Evolutionary conservation across 2,329 filamentous ascomycete species (phyloP).

Genomic region (Mycosphaerelloides madeirae): DNA sequence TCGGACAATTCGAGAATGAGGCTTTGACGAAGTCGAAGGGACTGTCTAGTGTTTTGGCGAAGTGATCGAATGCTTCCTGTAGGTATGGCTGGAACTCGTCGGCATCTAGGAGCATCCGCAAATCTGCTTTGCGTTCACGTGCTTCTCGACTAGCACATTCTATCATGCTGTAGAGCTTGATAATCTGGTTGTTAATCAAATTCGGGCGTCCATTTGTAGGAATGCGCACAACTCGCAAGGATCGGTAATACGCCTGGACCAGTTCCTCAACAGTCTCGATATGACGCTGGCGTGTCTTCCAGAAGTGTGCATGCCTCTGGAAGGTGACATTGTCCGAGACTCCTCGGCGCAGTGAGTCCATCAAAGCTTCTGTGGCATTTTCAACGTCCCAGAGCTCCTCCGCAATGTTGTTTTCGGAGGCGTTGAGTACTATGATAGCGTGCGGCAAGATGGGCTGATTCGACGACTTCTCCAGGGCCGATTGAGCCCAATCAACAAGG

Average conservation of each 20-base stretch:
- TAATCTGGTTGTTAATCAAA: constrained; percentile 43
- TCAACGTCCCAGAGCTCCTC: constrained; percentile 43
- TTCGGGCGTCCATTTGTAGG: constrained; percentile 40
- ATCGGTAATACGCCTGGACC: constrained; percentile 45
- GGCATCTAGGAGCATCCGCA: constrained; percentile 41
- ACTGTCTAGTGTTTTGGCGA: constrained; percentile 35
- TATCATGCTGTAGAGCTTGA: constrained; percentile 40
- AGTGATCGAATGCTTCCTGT: constrained; percentile 46
- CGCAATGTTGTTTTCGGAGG: constrained; percentile 35
- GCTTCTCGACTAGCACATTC: constrained; percentile 33
- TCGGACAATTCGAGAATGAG: constrained; percentile 39
- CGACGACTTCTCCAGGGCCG: constrained; percentile 46
- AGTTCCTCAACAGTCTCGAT: constrained; percentile 40
- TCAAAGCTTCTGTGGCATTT: constrained; percentile 37
- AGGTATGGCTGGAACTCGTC: constrained; percentile 44
- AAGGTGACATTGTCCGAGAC: too few relatives aligned
- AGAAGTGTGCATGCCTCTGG: constrained; percentile 34
- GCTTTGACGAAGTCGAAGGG: constrained; percentile 48
- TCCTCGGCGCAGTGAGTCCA: constrained; percentile 30
- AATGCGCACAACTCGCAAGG: constrained; percentile 43
- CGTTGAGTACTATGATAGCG: constrained; percentile 50
- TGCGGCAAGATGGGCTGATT: constrained; percentile 52
- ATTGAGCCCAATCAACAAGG: constrained; percentile 46
- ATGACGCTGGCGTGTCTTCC: constrained; percentile 34
- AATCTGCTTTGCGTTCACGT: constrained; percentile 35